These are phyloP conservation scores for Gossypium davidsonii DNA, from an alignment of 441 rosid species.

Conservation along the genomic window DNA sequence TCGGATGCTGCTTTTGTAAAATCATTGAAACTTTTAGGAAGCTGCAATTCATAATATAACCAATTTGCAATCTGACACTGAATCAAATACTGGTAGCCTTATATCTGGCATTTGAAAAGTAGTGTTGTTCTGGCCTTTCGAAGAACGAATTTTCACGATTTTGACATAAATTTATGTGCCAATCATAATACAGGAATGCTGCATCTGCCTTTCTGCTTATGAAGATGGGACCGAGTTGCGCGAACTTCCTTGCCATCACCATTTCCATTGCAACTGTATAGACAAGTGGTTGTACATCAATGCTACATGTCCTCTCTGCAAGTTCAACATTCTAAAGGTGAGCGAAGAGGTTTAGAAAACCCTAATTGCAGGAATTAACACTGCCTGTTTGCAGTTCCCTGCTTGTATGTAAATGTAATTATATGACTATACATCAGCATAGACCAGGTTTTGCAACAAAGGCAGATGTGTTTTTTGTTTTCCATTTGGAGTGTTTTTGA, in stretches of 20 bases:
- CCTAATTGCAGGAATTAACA: neutral
- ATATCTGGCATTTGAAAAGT: neutral
- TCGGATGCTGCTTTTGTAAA: neutral
- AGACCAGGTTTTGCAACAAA: neutral
- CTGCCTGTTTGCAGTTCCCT: neutral
- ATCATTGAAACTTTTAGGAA: neutral
- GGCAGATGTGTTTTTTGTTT: neutral
- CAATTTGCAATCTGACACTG: neutral
- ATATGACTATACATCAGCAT: neutral
- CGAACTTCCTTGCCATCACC: constrained; percentile 59
- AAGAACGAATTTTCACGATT: neutral
- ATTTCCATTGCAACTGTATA: constrained; percentile 50
- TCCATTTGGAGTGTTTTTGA: neutral
- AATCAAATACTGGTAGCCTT: neutral
- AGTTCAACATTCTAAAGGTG: constrained; percentile 51
- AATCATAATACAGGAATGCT: constrained; percentile 44
- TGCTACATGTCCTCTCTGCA: constrained; percentile 66
- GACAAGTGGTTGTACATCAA: constrained; percentile 62
- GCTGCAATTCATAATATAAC: neutral
- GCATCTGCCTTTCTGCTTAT: constrained; percentile 53
- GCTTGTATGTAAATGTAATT: neutral
- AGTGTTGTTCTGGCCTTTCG: neutral
- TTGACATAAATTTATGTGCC: neutral
- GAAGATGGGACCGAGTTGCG: constrained; percentile 52
- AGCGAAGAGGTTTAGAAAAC: constrained; percentile 28